Conservation (phyloP, 129 eudicot genomes). For the Cynara cardunculus region DNA sequence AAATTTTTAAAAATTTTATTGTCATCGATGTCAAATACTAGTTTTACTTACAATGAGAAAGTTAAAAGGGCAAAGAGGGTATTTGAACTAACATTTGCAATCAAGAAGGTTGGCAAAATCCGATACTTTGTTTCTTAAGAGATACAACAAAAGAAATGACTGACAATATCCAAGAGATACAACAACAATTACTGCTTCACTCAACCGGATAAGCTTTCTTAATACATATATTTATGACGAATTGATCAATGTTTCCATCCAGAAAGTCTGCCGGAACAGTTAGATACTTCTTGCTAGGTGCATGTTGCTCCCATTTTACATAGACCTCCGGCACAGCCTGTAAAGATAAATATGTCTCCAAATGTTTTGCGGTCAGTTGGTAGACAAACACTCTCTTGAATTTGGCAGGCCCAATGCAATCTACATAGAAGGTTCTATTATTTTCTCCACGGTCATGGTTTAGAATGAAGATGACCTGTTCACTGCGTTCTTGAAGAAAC, state of each 20-base stretch:
- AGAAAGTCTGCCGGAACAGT: slow-evolving; percentile 38
- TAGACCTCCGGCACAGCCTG: slow-evolving; percentile 23
- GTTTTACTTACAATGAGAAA: too few species aligned
- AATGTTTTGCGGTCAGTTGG: slow-evolving; percentile 23
- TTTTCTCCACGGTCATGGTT: slow-evolving; percentile 20
- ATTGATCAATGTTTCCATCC: background rate
- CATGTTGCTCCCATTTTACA: slow-evolving; percentile 16
- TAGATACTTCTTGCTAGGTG: slow-evolving; percentile 31
- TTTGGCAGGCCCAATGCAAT: slow-evolving; percentile 36
- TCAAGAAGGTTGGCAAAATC: too few species aligned
- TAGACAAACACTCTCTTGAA: slow-evolving; percentile 19
- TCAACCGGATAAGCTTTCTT: background rate
- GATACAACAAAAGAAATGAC: background rate
- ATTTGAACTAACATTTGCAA: too few species aligned
- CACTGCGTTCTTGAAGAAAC: slow-evolving; percentile 39
- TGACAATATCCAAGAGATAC: background rate
- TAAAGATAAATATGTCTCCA: slow-evolving; percentile 30
- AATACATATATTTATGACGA: slow-evolving; percentile 35
- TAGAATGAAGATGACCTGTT: slow-evolving; percentile 34
- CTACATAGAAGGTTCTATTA: slow-evolving; percentile 38
- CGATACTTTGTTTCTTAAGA: too few species aligned
- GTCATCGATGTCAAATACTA: too few species aligned
- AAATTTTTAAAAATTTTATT: too few species aligned
- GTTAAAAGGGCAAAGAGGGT: too few species aligned
- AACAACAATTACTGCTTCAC: background rate